phyloP scores from a whole-genome alignment of 805 yeast species.

The Saccharomycopsis sp. region DNA sequence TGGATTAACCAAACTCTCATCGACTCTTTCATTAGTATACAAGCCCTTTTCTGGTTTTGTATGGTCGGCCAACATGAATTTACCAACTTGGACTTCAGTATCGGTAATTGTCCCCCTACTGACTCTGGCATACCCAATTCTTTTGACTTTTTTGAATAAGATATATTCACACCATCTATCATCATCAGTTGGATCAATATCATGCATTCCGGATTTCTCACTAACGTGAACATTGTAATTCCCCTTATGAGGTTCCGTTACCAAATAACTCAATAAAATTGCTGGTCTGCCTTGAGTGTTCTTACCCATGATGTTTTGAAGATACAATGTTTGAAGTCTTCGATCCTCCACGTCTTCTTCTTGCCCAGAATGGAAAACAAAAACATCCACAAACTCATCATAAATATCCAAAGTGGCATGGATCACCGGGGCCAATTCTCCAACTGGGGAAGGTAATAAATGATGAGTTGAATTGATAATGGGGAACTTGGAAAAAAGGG shows the following conservation, averaged over 20 bases:
- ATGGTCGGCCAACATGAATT: conserved; percentile 41
- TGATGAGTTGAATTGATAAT: conserved; percentile 85
- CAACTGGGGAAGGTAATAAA: conserved; percentile 90
- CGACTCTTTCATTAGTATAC: conserved; percentile 47
- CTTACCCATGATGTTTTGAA: conserved; percentile 76
- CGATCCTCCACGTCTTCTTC: conserved; percentile 96
- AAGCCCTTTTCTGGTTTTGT: conserved; percentile 32
- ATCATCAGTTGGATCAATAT: conserved; percentile 87
- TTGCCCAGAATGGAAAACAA: conserved; percentile 97
- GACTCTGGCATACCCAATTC: conserved; percentile 90
- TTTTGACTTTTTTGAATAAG: conserved; percentile 71
- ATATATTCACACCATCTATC: conserved; percentile 99
- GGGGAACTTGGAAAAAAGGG: conserved; percentile 87
- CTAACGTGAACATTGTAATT: conserved; percentile 89
- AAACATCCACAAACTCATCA: conserved; percentile 79
- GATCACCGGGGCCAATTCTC: conserved; percentile 96
- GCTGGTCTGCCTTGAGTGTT: conserved; percentile 74
- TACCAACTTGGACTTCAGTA: conserved; percentile 92
- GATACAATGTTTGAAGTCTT: conserved; percentile 67
- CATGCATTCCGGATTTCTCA: conserved; percentile 76
- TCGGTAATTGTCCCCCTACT: conserved; percentile 92
- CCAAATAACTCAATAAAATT: conserved; percentile 80
- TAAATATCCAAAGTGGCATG: conserved; percentile 91
- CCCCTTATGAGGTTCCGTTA: conserved; percentile 78
- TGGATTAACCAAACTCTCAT: conserved; percentile 45